Evolutionary conservation across 2,329 filamentous ascomycete species (phyloP).

Genomic region (Pseudopithomyces maydicus): DNA sequence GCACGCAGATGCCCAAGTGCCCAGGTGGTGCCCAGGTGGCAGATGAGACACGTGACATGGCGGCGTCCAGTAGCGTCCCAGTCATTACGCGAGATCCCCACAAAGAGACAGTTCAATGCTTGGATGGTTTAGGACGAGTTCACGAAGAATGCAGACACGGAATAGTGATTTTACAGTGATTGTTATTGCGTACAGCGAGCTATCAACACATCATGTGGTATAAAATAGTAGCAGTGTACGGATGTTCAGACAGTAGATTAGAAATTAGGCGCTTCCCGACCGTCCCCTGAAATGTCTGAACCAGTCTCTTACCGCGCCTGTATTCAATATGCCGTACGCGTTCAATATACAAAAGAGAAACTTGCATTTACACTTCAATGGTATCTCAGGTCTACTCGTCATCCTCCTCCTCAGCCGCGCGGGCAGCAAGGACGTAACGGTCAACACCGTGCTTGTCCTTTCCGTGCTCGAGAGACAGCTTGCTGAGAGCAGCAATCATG

Average conservation of each 20-base stretch:
- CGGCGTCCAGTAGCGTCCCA: too few relatives aligned
- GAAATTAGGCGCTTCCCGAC: slow-evolving; percentile 8
- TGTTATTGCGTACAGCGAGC: background rate
- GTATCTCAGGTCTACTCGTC: slow-evolving; percentile 43
- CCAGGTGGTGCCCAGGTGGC: too few relatives aligned
- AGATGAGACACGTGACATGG: too few relatives aligned
- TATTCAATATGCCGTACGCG: background rate
- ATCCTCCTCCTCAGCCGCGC: slow-evolving; percentile 54
- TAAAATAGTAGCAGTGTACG: slow-evolving; percentile 1
- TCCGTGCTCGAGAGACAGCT: slow-evolving; percentile 66
- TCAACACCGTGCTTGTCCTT: slow-evolving; percentile 53
- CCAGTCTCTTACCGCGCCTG: slow-evolving; percentile 1
- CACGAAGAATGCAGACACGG: too few relatives aligned
- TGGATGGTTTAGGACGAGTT: too few relatives aligned
- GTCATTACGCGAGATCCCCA: too few relatives aligned
- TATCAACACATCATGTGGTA: slow-evolving; percentile 4
- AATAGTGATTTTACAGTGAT: background rate
- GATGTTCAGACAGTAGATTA: slow-evolving; percentile 10
- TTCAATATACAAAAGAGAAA: background rate
- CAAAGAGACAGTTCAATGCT: too few relatives aligned
- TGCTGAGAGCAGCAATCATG: slow-evolving; percentile 67
- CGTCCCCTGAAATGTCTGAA: background rate
- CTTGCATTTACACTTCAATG: slow-evolving; percentile 5
- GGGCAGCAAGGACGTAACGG: slow-evolving; percentile 52
- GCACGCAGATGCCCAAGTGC: too few relatives aligned